phyloP scores from a whole-genome alignment of 2,329 filamentous ascomycete genomes.

The Penicillium sp. region DNA sequence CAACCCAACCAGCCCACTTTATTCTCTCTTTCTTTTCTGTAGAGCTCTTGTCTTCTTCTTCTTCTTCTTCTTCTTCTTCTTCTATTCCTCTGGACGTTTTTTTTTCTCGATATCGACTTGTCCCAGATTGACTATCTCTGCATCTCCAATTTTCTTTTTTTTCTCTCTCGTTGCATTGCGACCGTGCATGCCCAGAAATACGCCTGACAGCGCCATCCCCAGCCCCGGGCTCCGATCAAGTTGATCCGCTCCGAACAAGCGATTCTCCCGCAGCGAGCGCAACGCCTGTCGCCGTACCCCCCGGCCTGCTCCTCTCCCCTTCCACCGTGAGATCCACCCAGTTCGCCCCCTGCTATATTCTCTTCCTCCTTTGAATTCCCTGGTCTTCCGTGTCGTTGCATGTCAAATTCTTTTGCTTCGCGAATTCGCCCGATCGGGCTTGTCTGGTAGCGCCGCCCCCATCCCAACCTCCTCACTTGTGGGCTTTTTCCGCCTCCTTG shows the following conservation, averaged over 20 bases:
- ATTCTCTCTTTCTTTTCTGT: slow-evolving; percentile 1
- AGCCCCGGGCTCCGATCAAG: slow-evolving; percentile 33
- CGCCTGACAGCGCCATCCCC: slow-evolving; percentile 36
- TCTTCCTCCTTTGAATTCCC: slow-evolving; percentile 13
- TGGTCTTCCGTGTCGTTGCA: slow-evolving; percentile 19
- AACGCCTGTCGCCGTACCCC: slow-evolving; percentile 25
- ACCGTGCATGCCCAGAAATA: slow-evolving; percentile 40
- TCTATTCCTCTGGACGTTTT: neutral
- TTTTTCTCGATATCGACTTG: neutral
- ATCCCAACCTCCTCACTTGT: slow-evolving; percentile 23
- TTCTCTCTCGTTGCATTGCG: neutral
- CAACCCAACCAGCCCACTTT: neutral
- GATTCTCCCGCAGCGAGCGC: slow-evolving; percentile 34
- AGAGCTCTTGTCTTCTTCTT: slow-evolving; percentile 12
- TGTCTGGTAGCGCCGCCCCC: slow-evolving; percentile 20
- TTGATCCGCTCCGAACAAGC: slow-evolving; percentile 44
- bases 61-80: slow-evolving; percentile 14
- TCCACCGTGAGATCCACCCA: slow-evolving; percentile 34
- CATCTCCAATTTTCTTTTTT: neutral
- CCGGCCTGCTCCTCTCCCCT: slow-evolving; percentile 25
- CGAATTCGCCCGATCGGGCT: slow-evolving; percentile 26
- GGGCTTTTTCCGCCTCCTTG: slow-evolving; percentile 29
- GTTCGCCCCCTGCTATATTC: slow-evolving; percentile 15
- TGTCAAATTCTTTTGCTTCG: slow-evolving; percentile 15
- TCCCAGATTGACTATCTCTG: neutral